Conservation (phyloP, 495 filamentous ascomycete species). For the Elasticomyces elasticus region DNA sequence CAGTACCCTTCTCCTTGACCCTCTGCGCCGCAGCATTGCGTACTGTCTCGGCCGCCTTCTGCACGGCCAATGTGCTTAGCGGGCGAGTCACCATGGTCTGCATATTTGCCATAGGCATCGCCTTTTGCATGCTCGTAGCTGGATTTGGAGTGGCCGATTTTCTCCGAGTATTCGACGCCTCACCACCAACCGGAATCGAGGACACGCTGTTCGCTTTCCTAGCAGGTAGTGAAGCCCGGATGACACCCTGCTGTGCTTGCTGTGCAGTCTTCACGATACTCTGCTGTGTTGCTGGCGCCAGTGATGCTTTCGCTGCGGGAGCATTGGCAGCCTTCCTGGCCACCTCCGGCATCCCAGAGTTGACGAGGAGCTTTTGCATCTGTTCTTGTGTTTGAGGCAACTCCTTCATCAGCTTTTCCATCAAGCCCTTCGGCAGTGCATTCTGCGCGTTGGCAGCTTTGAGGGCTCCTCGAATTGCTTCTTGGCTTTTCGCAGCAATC, state of each 20-base stretch:
- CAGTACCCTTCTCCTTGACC: constrained; percentile 13
- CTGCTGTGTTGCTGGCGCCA: not conserved
- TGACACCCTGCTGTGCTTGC: constrained; percentile 9
- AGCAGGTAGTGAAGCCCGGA: not conserved
- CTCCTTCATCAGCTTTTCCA: constrained; percentile 14
- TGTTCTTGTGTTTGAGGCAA: constrained; percentile 11
- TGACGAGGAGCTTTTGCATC: constrained; percentile 6
- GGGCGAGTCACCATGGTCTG: constrained; percentile 18
- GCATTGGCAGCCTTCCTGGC: constrained; percentile 10
- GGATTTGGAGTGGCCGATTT: constrained; percentile 1
- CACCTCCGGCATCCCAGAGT: constrained; percentile 8
- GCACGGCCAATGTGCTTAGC: constrained; percentile 18
- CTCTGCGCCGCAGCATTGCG: constrained; percentile 17
- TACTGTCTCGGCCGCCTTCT: constrained; percentile 6
- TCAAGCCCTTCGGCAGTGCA: constrained; percentile 5
- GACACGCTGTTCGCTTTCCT: constrained; percentile 9
- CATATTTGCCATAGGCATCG: constrained; percentile 18
- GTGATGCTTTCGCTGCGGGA: constrained; percentile 1
- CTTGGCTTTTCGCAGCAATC: constrained; percentile 7
- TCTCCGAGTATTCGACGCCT: constrained; percentile 7
- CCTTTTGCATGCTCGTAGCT: constrained; percentile 2
- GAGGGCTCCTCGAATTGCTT: constrained; percentile 17
- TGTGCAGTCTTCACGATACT: constrained; percentile 1
- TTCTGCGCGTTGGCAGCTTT: constrained; percentile 15
- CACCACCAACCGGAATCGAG: constrained; percentile 4